Evolutionary conservation across 768 basidiomycete species (phyloP).

Genomic region (Sistotremastrum niveocremeum): DNA sequence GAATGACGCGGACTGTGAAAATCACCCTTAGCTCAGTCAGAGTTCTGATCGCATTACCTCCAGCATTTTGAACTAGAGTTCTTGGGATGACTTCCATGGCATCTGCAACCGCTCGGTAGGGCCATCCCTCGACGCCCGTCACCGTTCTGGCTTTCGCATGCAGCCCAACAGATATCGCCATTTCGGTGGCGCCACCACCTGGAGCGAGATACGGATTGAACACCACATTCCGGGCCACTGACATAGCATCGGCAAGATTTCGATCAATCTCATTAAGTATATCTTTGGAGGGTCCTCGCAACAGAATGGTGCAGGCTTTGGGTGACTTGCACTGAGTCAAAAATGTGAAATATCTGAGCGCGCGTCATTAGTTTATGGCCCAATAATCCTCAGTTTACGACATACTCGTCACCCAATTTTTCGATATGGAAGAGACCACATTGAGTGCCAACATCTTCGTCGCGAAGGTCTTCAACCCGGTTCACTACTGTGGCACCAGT

Average conservation of each 20-base stretch:
- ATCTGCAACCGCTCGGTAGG: conserved; percentile 84
- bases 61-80: conserved; percentile 88
- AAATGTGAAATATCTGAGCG: conserved; percentile 84
- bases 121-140: conserved; percentile 83
- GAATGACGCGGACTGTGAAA: conserved; percentile 2
- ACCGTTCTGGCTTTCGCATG: conserved; percentile 67
- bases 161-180: conserved; percentile 88
- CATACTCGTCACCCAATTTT: conserved; percentile 90
- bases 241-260: conserved; percentile 95
- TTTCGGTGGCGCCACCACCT: conserved; percentile 95
- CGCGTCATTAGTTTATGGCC: background rate
- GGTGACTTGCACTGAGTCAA: conserved; percentile 81
- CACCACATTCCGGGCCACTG: conserved; percentile 90
- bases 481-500: conserved; percentile 96
- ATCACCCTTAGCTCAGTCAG: conserved; percentile 85
- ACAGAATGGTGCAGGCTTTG: conserved; percentile 95
- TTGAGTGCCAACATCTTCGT: conserved; percentile 79
- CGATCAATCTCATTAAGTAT: conserved; percentile 97
- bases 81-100: conserved; percentile 96
- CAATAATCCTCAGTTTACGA: conserved; percentile 2
- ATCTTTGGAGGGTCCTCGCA: conserved; percentile 96
- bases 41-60: conserved; percentile 88
- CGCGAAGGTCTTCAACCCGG: conserved; percentile 86
- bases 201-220: conserved; percentile 93
- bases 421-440: conserved; percentile 97